These are phyloP conservation scores for Fusarium poae DNA, from an alignment of 2,329 filamentous ascomycete species.

Conservation along the genomic window DNA sequence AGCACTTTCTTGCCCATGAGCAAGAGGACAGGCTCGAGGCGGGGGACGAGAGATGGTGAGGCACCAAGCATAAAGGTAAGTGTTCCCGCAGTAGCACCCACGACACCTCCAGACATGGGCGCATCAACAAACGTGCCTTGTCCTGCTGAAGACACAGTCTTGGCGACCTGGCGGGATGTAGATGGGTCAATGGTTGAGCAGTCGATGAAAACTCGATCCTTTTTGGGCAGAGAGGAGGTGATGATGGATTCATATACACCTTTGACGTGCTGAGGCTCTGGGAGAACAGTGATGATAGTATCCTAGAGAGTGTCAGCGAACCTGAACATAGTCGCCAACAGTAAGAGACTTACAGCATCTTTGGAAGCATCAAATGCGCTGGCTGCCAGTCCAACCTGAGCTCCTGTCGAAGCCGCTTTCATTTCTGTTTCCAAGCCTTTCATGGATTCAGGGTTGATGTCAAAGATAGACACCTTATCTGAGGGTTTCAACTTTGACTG, in stretches of 20 bases:
- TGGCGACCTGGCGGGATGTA: conserved; percentile 83
- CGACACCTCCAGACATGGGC: conserved; percentile 96
- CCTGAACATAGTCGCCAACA: background rate
- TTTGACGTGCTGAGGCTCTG: conserved; percentile 89
- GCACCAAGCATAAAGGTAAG: conserved; percentile 97
- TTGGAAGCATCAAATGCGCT: conserved; percentile 63
- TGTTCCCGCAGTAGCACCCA: conserved; percentile 87
- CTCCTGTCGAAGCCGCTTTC: conserved; percentile 60
- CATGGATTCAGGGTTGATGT: conserved; percentile 66
- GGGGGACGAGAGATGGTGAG: conserved; percentile 69
- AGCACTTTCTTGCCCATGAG: conserved; percentile 89
- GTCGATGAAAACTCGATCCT: conserved; percentile 88
- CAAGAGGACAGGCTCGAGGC: conserved; percentile 76
- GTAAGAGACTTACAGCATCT: conserved; percentile 63
- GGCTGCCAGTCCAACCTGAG: conserved; percentile 59
- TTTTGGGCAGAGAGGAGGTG: conserved; percentile 63
- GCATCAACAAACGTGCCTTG: conserved; percentile 90
- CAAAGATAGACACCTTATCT: conserved; percentile 67
- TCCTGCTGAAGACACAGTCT: conserved; percentile 71
- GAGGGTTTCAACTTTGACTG: conserved; percentile 66
- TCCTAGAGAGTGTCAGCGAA: conserved; percentile 67
- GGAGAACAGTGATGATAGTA: conserved; percentile 88
- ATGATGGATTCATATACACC: conserved; percentile 84
- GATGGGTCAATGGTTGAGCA: conserved; percentile 95
- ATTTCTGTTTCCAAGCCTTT: conserved; percentile 63